Percentiles rank a stretch among this genome's conserved stretches.
Conservation (phyloP, 2,329 filamentous ascomycete genomes). For the Daldinia eschscholtzii region DNA sequence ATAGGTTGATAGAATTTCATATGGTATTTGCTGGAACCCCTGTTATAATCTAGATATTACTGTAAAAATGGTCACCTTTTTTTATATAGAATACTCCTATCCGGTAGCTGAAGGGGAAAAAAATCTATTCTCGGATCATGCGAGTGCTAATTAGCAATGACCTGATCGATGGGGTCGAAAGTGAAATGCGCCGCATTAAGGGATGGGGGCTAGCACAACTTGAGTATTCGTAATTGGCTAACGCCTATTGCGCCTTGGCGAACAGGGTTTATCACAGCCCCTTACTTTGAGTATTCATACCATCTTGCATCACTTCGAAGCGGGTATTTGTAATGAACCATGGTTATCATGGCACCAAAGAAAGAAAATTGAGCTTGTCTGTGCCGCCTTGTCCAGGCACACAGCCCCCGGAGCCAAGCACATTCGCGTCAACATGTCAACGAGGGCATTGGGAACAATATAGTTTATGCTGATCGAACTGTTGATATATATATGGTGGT, state of each 20-base stretch:
- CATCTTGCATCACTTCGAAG: background rate
- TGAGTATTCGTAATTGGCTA: background rate
- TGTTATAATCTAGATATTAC: background rate
- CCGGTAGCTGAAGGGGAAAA: background rate
- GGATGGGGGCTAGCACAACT: background rate
- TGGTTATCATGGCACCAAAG: background rate
- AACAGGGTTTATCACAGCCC: background rate
- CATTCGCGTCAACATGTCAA: background rate
- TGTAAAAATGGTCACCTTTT: background rate
- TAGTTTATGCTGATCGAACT: background rate
- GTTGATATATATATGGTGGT: background rate
- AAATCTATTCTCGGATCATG: background rate
- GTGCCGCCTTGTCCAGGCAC: background rate
- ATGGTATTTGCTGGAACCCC: background rate
- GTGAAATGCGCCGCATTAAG: conserved; percentile 1
- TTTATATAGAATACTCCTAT: background rate
- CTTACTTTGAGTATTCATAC: background rate
- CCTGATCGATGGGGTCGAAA: background rate
- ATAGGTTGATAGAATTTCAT: background rate
- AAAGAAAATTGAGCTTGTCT: background rate
- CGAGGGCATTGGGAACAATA: background rate
- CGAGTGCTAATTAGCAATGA: background rate
- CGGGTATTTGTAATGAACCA: background rate
- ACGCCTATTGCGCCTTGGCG: background rate
- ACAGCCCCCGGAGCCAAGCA: background rate